Conservation (phyloP, 2,329 filamentous ascomycete species). For the Calonectria ilicicola region DNA sequence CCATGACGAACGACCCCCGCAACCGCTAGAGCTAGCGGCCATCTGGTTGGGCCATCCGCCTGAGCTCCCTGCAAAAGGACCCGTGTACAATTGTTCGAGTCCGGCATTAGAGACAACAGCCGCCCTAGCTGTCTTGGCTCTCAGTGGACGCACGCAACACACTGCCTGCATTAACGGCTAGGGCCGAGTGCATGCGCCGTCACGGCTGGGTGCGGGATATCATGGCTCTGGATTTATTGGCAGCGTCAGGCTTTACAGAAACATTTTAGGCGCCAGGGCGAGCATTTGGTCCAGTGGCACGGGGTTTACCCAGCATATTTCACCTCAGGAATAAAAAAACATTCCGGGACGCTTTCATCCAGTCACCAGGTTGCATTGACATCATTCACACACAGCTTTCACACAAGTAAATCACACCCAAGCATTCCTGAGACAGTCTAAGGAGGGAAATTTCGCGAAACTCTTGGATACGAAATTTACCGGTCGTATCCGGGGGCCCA, state of each 20-base stretch:
- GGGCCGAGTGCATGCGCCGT: neutral
- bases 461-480: neutral
- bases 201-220: neutral
- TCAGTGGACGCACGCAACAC: neutral
- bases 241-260: neutral
- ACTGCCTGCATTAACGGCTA: neutral
- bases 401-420: neutral
- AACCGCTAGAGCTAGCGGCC: neutral
- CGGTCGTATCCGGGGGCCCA: neutral
- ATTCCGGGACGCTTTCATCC: neutral
- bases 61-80: constrained; percentile 7
- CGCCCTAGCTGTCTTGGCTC: neutral
- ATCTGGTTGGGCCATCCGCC: constrained; percentile 1
- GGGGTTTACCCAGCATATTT: neutral
- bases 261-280: neutral
- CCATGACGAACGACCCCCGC: constrained; percentile 19
- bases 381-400: neutral
- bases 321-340: neutral
- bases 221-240: neutral
- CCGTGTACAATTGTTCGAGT: neutral
- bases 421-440: constrained; percentile 5
- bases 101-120: neutral
- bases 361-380: neutral
- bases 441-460: neutral
- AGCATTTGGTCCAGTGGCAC: neutral